Base-by-base conservation (phyloP, 352 stramenopile genomes). In the Hyaloperonospora brassicae region DNA sequence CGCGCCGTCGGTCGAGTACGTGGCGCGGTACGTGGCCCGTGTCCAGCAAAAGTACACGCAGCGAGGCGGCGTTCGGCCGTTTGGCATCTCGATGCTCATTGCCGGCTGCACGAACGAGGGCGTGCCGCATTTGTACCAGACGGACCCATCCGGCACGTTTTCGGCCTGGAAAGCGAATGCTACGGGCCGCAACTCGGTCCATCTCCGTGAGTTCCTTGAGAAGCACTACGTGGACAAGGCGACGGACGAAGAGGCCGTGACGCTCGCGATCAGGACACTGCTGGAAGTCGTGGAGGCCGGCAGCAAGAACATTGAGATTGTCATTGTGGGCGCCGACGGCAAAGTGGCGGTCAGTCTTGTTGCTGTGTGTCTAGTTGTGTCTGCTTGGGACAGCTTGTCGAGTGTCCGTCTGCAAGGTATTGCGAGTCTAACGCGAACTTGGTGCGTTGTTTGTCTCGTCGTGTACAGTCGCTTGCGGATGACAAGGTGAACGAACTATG, bases 301-400 rank as follows among this genome's bases (percentile, higher is more conserved):
- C 57, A 96, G 93, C 52, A 99, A 99, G 75, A 99, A 98, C 72
- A 99, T 99, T 85, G 96, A 99, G 79, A 91, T 99, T 53, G 96
- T 93, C 46, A 84, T 98, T 35, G 83, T 98, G 31, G 69, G 79
- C 67, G 73, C 62, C 25, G 79, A 76, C 27, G 79, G 80, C 53
- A 74, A 86, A 50, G 68, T 89, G 35, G 63, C 77, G 79, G 80
- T 89, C 68, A 54, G 73, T 70, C 50, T 10, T 9, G 22, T 5
- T 38, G 24, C 8, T 8, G 34, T 39, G 12, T 8, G 8, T 8
- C 34, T 8, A 39, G 34, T 13, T 12, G 34, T 13, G 12, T 39
- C 8, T 39, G 12, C 17, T 17, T 17, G 17, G 17, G 17, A 17
- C 17, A 17, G 17, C 17, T 17, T 17, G 17, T 17, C 17, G 17